A percentile compares a stretch with the other conserved stretches of the same genome.
These are phyloP conservation scores for Trichomonas vaginalis DNA, from an alignment of 208 protist species.

Conservation along the genomic window DNA sequence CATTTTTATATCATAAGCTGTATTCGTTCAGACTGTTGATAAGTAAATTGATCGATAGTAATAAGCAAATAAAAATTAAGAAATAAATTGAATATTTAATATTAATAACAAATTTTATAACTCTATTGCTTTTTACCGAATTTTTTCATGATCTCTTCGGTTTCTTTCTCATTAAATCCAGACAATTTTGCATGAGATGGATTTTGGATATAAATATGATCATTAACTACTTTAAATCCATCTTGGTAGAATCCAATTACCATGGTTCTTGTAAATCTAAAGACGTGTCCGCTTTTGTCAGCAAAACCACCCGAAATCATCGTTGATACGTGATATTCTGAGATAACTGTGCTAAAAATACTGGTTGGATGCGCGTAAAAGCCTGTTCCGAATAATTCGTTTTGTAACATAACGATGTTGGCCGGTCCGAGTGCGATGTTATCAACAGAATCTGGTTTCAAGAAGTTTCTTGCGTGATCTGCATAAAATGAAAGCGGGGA, in stretches of 20 bases:
- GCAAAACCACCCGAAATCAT: not conserved
- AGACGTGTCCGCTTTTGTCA: not conserved
- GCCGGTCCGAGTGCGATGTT: not conserved
- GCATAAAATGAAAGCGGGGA: not conserved
- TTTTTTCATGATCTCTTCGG: not conserved
- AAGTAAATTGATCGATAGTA: too few species aligned
- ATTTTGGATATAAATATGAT: not conserved
- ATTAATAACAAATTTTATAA: too few species aligned
- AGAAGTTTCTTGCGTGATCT: not conserved
- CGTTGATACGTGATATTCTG: not conserved
- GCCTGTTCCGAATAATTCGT: not conserved
- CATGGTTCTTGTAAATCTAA: not conserved
- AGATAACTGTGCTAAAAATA: not conserved
- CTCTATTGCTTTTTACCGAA: not conserved
- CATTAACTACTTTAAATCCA: not conserved
- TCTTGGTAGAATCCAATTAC: not conserved
- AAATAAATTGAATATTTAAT: too few species aligned
- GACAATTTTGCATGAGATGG: not conserved
- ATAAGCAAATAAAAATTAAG: too few species aligned
- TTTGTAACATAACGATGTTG: not conserved
- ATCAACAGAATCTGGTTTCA: not conserved
- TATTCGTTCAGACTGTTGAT: too few species aligned
- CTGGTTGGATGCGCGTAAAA: not conserved
- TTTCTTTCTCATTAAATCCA: not conserved
- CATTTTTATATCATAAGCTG: too few species aligned